A percentile compares a stretch with the other conserved stretches of the same genome.
phyloP scores from a whole-genome alignment of 345 rosid genomes.

The Atalantia buxifolia region DNA sequence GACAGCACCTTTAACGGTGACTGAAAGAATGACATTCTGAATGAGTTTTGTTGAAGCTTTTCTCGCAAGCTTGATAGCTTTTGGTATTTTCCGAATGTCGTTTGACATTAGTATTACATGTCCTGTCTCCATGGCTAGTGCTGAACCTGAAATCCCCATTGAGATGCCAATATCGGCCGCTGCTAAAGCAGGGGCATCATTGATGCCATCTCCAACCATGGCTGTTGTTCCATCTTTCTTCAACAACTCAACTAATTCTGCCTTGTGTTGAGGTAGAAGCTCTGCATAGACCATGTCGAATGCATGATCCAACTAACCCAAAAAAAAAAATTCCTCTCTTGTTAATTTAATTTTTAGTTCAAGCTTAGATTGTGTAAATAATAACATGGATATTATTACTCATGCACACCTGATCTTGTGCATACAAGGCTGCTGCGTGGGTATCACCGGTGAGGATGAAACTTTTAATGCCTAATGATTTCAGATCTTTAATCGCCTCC shows the following conservation, averaged over 20 bases:
- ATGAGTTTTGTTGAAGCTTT: conserved; percentile 62
- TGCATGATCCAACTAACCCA: conserved; percentile 58
- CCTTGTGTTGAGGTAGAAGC: conserved; percentile 81
- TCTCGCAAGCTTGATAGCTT: conserved; percentile 54
- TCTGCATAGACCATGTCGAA: conserved; percentile 61
- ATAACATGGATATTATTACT: too few species aligned
- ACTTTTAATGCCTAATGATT: conserved; percentile 50
- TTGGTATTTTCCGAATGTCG: conserved; percentile 68
- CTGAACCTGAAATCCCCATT: conserved; percentile 89
- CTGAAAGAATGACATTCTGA: conserved; percentile 61
- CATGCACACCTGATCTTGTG: conserved; percentile 60
- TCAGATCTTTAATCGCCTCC: conserved; percentile 61
- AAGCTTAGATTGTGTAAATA: background rate
- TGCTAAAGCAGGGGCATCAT: conserved; percentile 97
- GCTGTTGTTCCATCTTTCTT: conserved; percentile 59
- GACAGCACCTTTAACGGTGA: conserved; percentile 56
- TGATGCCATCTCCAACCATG: conserved; percentile 91
- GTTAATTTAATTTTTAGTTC: background rate
- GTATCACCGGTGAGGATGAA: conserved; percentile 89
- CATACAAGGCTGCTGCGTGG: conserved; percentile 60
- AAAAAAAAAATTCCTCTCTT: background rate
- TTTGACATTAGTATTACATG: conserved; percentile 79
- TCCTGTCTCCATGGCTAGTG: conserved; percentile 84
- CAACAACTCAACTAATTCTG: conserved; percentile 17
- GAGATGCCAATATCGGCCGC: conserved; percentile 86